These are phyloP conservation scores for Stemphylium vesicarium DNA, from an alignment of 2,329 filamentous ascomycete species.

Conservation along the genomic window DNA sequence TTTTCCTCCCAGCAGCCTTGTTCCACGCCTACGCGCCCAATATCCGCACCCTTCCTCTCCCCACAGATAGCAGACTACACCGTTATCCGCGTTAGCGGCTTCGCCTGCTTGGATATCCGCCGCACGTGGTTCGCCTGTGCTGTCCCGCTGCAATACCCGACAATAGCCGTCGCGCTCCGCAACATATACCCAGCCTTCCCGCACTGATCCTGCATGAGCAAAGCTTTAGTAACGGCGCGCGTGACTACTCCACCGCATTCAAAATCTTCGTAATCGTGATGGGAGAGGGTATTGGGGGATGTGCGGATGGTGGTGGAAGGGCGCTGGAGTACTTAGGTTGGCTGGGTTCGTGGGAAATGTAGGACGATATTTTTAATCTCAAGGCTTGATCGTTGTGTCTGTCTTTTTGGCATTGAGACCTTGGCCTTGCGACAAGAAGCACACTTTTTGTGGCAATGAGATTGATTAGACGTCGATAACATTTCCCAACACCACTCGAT, in stretches of 20 bases:
- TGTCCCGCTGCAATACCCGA: conserved; percentile 24
- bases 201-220: conserved; percentile 4
- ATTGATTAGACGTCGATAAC: not conserved
- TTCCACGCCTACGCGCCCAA: conserved; percentile 13
- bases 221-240: conserved; percentile 11
- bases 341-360: not conserved
- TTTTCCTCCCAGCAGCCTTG: not conserved
- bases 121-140: conserved; percentile 10
- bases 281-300: conserved; percentile 32
- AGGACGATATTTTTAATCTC: not conserved
- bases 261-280: conserved; percentile 10
- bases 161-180: conserved; percentile 30
- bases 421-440: not conserved
- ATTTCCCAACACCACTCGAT: not conserved
- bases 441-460: conserved; percentile 2
- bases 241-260: conserved; percentile 14
- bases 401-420: too few relatives aligned
- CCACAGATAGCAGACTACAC: conserved; percentile 10
- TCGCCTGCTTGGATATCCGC: conserved; percentile 29
- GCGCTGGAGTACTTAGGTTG: conserved; percentile 23
- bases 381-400: too few relatives aligned
- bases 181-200: conserved; percentile 28
- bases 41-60: conserved; percentile 22
- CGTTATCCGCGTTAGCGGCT: conserved; percentile 23
- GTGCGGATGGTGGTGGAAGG: conserved; percentile 37